These are phyloP conservation scores for Eucalyptus grandis DNA, from an alignment of 345 rosid genomes.

Conservation along the genomic window DNA sequence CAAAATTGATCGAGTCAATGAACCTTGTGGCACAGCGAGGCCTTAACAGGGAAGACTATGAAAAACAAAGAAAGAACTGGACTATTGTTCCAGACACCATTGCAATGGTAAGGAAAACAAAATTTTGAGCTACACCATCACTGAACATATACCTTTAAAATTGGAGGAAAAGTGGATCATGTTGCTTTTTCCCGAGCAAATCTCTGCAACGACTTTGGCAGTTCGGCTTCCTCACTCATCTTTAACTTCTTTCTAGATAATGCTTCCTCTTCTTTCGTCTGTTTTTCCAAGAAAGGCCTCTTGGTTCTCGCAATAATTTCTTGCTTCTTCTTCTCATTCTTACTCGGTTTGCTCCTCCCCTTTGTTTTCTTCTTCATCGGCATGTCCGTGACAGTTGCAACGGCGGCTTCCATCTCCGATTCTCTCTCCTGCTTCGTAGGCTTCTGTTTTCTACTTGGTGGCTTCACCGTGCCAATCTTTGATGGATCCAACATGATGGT, in stretches of 20 bases:
- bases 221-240: constrained; percentile 17
- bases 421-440: constrained; percentile 38
- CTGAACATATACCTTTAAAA: background rate
- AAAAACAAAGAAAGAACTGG: background rate
- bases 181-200: constrained; percentile 25
- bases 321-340: constrained; percentile 46
- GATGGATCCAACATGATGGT: constrained; percentile 87
- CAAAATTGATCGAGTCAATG: background rate
- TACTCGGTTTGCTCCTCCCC: constrained; percentile 78
- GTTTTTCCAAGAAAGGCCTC: constrained; percentile 59
- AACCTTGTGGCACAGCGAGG: background rate
- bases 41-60: background rate
- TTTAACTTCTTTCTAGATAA: constrained; percentile 45
- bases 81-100: background rate
- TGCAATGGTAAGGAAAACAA: background rate
- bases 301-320: constrained; percentile 40
- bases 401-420: constrained; percentile 58
- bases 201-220: constrained; percentile 50
- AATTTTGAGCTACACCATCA: background rate
- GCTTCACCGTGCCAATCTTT: constrained; percentile 63
- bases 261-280: constrained; percentile 4
- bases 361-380: constrained; percentile 64
- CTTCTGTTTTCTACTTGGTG: constrained; percentile 45
- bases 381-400: constrained; percentile 36
- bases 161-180: background rate